Evolutionary conservation across 129 eudicot species (phyloP).

Genomic region (Helianthus tuberosus): DNA sequence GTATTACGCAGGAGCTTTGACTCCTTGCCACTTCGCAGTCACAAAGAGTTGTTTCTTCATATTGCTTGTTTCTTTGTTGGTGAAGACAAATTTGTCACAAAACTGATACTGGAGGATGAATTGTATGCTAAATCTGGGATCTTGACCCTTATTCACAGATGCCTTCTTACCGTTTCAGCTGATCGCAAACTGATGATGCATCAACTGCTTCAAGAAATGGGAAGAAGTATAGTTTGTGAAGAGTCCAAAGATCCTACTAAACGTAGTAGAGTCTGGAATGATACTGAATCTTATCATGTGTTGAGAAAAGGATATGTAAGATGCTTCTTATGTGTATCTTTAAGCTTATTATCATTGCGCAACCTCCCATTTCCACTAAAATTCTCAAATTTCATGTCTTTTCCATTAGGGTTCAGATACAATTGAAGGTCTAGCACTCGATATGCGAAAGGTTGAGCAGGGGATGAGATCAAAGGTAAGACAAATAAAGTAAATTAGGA

Average conservation of each 20-base stretch:
- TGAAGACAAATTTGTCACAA: neutral
- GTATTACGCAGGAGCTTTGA: conserved; percentile 11
- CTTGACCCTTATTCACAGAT: neutral
- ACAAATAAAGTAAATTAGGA: neutral
- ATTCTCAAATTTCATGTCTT: neutral
- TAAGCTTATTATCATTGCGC: neutral
- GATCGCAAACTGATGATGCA: neutral
- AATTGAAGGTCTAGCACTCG: conserved; percentile 39
- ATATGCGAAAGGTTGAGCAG: conserved; percentile 1
- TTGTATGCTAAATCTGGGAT: conserved; percentile 8
- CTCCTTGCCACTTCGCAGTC: neutral
- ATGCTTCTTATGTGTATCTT: neutral
- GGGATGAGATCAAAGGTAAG: neutral
- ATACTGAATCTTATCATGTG: conserved; percentile 3
- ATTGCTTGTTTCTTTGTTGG: conserved; percentile 22
- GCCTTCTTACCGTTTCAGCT: neutral
- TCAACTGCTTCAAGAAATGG: conserved; percentile 18
- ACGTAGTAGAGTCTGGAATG: neutral
- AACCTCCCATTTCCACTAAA: neutral
- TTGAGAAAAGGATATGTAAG: conserved; percentile 30
- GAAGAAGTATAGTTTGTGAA: neutral
- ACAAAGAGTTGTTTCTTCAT: conserved; percentile 11
- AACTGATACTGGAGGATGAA: neutral
- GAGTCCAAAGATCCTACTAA: conserved; percentile 9
- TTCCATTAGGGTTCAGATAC: conserved; percentile 22